Base-by-base conservation (phyloP, 495 filamentous ascomycete genomes). In the Tuber umbilicatum region DNA sequence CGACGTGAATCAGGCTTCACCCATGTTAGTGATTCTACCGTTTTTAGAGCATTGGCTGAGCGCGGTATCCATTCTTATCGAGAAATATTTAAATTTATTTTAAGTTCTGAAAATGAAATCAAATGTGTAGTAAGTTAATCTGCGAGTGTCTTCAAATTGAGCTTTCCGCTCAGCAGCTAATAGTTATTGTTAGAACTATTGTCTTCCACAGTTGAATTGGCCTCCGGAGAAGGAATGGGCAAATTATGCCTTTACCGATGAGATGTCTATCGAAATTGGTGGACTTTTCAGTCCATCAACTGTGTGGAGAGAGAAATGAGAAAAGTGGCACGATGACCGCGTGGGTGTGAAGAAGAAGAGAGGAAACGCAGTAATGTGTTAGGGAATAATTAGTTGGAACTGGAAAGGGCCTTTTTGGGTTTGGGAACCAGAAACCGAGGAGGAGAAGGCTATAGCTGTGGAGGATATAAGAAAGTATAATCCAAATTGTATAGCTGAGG, bases 251-350 rank as follows among this genome's bases (percentile, higher is more conserved):
- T 73, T 23, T n/a, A 73, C 72, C 0, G 64, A 73, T 50, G 72
- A 69, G 35, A 73, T 73, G 72, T 27, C n/a, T 0, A 69, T 73
- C 5, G 47, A 50, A 38, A n/a, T 69, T 43, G 72, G 72, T 7
- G 9, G 23, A 1, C 19, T n/a, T 21, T 31, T 69, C n/a, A 41
- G 72, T 2, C 43, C 43, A 17, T 31, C 23, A 1, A 19, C 23
- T 6, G 39, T 43, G 5, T 73, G 60, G 64, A 69, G 39, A n/a
- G 60, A 37, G 17, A 70, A 70, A 55, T 14, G 3, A 0, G 72
- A 73, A 37, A 45, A 73, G 35, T 73, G 72, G 60, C 27, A 31
- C 21, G 72, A 73, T 16, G 38, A 37, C 27, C 70, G 60, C 21
- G 27, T 73, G 4, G 60, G 72, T 0, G 39, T 45, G 35, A 69